phyloP scores from a whole-genome alignment of 2,329 filamentous ascomycete genomes.

The Zymoseptoria tritici region DNA sequence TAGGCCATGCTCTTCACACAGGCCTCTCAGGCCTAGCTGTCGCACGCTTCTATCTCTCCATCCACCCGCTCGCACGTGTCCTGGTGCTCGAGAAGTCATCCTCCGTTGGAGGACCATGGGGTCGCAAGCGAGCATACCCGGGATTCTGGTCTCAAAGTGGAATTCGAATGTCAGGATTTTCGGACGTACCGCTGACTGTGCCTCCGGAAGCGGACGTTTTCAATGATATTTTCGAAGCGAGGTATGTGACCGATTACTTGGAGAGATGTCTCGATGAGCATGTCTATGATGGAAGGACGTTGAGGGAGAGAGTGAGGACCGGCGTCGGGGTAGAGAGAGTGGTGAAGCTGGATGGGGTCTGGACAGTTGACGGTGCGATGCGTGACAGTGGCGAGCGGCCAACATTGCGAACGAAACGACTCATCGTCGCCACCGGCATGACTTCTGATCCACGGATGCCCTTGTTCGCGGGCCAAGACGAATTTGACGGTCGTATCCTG shows the following conservation, averaged over 20 bases:
- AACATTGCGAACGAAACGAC: conserved; percentile 4
- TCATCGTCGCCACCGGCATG: conserved; percentile 21
- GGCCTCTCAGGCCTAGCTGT: conserved; percentile 4
- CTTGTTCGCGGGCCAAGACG: conserved; percentile 22
- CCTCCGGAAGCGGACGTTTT: conserved; percentile 10
- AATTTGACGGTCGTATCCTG: conserved; percentile 7
- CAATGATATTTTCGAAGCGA: conserved; percentile 18
- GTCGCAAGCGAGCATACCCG: conserved; percentile 17
- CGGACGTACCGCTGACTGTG: conserved; percentile 16
- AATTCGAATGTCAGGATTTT: conserved; percentile 17
- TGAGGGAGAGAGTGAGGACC: conserved; percentile 17
- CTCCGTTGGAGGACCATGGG: conserved; percentile 2
- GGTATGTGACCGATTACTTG: conserved; percentile 19
- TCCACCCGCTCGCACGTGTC: conserved; percentile 10
- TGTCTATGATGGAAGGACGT: conserved; percentile 12
- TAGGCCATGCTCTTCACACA: background rate
- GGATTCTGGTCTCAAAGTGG: conserved; percentile 22
- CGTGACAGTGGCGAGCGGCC: background rate
- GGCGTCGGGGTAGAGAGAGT: conserved; percentile 8
- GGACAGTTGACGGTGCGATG: background rate
- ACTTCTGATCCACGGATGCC: conserved; percentile 24
- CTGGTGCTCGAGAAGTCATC: conserved; percentile 9
- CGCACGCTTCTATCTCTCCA: conserved; percentile 12
- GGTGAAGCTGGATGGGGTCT: conserved; percentile 8
- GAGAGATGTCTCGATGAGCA: conserved; percentile 20